Evolutionary conservation across 2,329 filamentous ascomycete genomes (phyloP).

Genomic region (Verticillium nonalfalfae): DNA sequence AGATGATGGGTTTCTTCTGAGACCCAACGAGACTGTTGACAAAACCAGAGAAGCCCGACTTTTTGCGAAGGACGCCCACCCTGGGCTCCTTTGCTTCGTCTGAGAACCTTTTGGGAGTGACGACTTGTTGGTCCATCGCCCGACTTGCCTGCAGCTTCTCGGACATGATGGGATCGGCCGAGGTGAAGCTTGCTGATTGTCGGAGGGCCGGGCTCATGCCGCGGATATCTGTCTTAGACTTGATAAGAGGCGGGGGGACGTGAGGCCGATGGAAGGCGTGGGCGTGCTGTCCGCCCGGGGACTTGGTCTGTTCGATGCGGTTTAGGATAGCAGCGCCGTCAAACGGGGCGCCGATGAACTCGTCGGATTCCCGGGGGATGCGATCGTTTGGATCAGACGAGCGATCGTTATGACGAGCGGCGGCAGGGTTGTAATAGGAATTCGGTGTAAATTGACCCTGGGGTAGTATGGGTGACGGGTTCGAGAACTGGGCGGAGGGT

Average conservation of each 20-base stretch:
- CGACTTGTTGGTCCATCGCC: slow-evolving; percentile 34
- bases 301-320: slow-evolving; percentile 49
- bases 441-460: slow-evolving; percentile 38
- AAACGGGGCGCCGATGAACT: slow-evolving; percentile 59
- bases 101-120: slow-evolving; percentile 66
- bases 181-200: slow-evolving; percentile 60
- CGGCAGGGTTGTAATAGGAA: slow-evolving; percentile 24
- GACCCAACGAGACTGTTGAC: slow-evolving; percentile 79
- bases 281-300: slow-evolving; percentile 19
- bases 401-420: slow-evolving; percentile 4
- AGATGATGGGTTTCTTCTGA: slow-evolving; percentile 87
- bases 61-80: slow-evolving; percentile 63
- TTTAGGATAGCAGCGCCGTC: slow-evolving; percentile 57
- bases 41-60: slow-evolving; percentile 82
- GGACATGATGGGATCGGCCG: slow-evolving; percentile 42
- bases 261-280: slow-evolving; percentile 19
- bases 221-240: slow-evolving; percentile 48
- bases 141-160: slow-evolving; percentile 31
- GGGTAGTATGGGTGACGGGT: slow-evolving; percentile 39
- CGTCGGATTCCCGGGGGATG: slow-evolving; percentile 36
- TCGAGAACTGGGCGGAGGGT: slow-evolving; percentile 30
- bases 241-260: slow-evolving; percentile 28
- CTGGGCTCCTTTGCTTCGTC: slow-evolving; percentile 67
- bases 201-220: slow-evolving; percentile 49
- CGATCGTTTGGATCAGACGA: slow-evolving; percentile 4